Evolutionary conservation across 805 yeast species (phyloP).

Genomic region (Wickerhamia fluorescens): DNA sequence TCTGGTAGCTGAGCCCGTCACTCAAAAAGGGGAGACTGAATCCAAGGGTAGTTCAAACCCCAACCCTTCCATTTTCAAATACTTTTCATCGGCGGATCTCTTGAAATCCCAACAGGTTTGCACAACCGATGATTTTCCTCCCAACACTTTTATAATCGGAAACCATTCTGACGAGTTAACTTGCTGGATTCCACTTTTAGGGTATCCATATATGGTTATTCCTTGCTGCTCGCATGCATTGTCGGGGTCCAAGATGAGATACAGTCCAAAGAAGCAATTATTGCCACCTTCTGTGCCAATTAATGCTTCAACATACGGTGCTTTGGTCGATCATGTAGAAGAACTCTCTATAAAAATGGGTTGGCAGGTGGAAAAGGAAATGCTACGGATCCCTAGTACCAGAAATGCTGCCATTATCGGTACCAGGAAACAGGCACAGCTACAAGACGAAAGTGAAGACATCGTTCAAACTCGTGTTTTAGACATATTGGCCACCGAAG

Average conservation of each 20-base stretch:
- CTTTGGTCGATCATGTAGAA: conserved; percentile 80
- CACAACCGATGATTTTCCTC: conserved; percentile 59
- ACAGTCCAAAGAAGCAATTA: conserved; percentile 33
- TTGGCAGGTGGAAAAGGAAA: conserved; percentile 80
- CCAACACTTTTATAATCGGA: conserved; percentile 77
- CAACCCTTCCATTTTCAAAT: conserved; percentile 8
- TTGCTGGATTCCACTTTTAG: conserved; percentile 88
- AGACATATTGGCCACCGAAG: conserved; percentile 65
- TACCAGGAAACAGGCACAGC: conserved; percentile 25
- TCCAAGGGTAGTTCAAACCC: conserved; percentile 1
- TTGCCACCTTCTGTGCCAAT: background rate
- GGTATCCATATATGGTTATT: conserved; percentile 81
- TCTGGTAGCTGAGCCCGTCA: conserved; percentile 39
- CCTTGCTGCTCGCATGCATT: conserved; percentile 94
- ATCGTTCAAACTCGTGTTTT: conserved; percentile 36
- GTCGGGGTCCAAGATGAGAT: conserved; percentile 69
- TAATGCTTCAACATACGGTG: conserved; percentile 64
- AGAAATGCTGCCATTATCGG: conserved; percentile 89
- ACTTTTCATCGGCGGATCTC: conserved; percentile 48
- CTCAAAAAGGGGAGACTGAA: conserved; percentile 11
- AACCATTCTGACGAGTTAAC: conserved; percentile 94
- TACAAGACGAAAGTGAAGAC: conserved; percentile 21
- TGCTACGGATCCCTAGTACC: conserved; percentile 89
- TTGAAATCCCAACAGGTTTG: conserved; percentile 43
- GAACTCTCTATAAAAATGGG: conserved; percentile 62